These are phyloP conservation scores for Microbotryum intermedium DNA, from an alignment of 1,284 basidiomycete genomes.

Conservation along the genomic window DNA sequence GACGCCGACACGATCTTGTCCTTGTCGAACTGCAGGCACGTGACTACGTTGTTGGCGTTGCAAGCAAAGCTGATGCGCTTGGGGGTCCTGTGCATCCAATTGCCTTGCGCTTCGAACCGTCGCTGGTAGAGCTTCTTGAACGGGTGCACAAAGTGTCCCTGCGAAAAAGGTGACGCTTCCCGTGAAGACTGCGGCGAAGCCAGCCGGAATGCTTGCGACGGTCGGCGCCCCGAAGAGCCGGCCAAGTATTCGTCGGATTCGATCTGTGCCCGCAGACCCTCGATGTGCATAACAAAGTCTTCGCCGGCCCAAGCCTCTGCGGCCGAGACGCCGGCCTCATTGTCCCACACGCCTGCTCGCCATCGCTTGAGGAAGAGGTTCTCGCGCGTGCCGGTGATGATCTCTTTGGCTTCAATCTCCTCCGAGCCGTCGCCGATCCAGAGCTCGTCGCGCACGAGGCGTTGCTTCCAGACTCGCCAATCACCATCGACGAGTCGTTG, in stretches of 20 bases:
- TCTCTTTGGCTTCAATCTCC: conserved; percentile 27
- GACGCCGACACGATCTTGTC: conserved; percentile 91
- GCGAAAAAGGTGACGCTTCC: conserved; percentile 14
- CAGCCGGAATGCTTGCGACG: conserved; percentile 16
- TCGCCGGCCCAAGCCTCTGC: conserved; percentile 18
- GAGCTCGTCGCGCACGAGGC: conserved; percentile 64
- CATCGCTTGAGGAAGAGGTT: conserved; percentile 28
- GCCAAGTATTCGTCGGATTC: not conserved
- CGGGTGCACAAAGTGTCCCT: conserved; percentile 53
- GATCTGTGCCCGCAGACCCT: conserved; percentile 1
- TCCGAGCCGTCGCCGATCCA: conserved; percentile 71
- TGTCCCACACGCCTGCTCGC: conserved; percentile 30
- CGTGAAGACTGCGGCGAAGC: conserved; percentile 44
- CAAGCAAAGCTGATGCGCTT: conserved; percentile 70
- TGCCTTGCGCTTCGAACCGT: conserved; percentile 62
- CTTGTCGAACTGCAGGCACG: conserved; percentile 83
- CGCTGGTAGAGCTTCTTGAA: conserved; percentile 81
- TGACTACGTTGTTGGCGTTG: conserved; percentile 64
- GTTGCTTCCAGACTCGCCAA: conserved; percentile 69
- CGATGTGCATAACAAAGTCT: conserved; percentile 8
- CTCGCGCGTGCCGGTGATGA: conserved; percentile 19
- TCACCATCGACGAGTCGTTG: conserved; percentile 72
- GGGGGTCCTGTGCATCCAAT: conserved; percentile 59
- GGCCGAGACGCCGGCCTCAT: not conserved
- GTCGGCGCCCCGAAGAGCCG: not conserved